Evolutionary conservation across 108 stramenopile species (phyloP), one percentile per base, ranked within the genome.

Genomic region (Nitzschia sp.): DNA sequence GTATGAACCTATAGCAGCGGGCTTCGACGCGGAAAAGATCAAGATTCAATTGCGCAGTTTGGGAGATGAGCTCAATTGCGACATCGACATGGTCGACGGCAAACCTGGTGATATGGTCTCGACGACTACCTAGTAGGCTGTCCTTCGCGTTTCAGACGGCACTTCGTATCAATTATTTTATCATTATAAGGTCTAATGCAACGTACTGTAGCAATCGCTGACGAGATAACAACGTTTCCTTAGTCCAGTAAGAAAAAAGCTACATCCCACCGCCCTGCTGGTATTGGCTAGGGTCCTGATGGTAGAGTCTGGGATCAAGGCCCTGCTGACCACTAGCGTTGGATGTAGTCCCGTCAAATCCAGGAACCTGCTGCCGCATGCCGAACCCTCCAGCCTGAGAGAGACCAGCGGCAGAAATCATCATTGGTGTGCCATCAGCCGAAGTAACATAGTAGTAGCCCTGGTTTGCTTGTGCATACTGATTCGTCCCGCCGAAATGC

Each of bases 61-160:
- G 54, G 86, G 86, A n/a, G 83, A 88, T 34, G 69, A 58, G 17
- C 45, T 91, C 52, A 91, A 91, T 75, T 91, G 90, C 63, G 90
- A 91, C 53, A 72, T 91, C 30, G 75, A 84, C 34, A 38, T 78
- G 22, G 31, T 44, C 9, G 80, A 80, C 48, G 4, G 8, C 4
- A 50, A 50, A 50, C 17, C 48, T 50, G 9, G 48, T 19, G 21
- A 16, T 50, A 4, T 21, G 4, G 17, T n/a, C 4, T 50, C 19
- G 48, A 21, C 6, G 38, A 41, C n/a, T n/a, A n/a, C n/a, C n/a
- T n/a, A n/a, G n/a, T n/a, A n/a, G n/a, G n/a, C n/a, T n/a, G n/a
- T n/a, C n/a, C n/a, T n/a, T n/a, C n/a, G n/a, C n/a, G n/a, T n/a
- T n/a, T n/a, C n/a, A n/a, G n/a, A n/a, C n/a, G n/a, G n/a, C n/a